Conservation (phyloP, 1,284 basidiomycete genomes). For the Leccinum pseudoinsigne region DNA sequence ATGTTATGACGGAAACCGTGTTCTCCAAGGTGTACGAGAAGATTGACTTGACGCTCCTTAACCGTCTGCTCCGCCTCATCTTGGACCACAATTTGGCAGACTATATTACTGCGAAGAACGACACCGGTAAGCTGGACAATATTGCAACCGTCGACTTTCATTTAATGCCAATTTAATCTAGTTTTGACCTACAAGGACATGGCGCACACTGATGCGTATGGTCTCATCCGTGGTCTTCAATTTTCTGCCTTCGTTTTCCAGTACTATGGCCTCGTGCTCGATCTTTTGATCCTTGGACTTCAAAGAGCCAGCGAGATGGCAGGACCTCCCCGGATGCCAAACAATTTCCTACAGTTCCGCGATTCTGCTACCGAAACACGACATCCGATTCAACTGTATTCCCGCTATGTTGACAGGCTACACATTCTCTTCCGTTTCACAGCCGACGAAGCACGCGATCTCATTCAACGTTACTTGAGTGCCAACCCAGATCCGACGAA, state of each 20-base stretch:
- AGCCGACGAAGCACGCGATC: slow-evolving; percentile 64
- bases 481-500: slow-evolving; percentile 99
- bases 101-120: slow-evolving; percentile 98
- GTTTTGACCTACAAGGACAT: slow-evolving; percentile 93
- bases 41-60: slow-evolving; percentile 92
- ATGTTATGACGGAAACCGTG: slow-evolving; percentile 97
- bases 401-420: slow-evolving; percentile 90
- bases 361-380: slow-evolving; percentile 92
- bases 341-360: slow-evolving; percentile 95
- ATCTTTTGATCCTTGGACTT: slow-evolving; percentile 90
- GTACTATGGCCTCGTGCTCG: slow-evolving; percentile 90
- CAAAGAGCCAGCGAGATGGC: slow-evolving; percentile 97
- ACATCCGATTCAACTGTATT: slow-evolving; percentile 94
- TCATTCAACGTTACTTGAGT: slow-evolving; percentile 85
- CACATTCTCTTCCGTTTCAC: slow-evolving; percentile 98
- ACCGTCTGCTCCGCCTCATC: slow-evolving; percentile 90
- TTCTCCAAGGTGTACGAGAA: slow-evolving; percentile 97
- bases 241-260: slow-evolving; percentile 98
- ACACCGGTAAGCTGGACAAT: slow-evolving; percentile 55
- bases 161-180: slow-evolving; percentile 19
- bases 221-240: slow-evolving; percentile 92
- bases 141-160: neutral
- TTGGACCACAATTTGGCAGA: slow-evolving; percentile 97
- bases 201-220: slow-evolving; percentile 91
- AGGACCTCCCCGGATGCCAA: slow-evolving; percentile 92